These are phyloP conservation scores for Colletotrichum sp. DNA, from an alignment of 2,329 filamentous ascomycete genomes.

Conservation along the genomic window DNA sequence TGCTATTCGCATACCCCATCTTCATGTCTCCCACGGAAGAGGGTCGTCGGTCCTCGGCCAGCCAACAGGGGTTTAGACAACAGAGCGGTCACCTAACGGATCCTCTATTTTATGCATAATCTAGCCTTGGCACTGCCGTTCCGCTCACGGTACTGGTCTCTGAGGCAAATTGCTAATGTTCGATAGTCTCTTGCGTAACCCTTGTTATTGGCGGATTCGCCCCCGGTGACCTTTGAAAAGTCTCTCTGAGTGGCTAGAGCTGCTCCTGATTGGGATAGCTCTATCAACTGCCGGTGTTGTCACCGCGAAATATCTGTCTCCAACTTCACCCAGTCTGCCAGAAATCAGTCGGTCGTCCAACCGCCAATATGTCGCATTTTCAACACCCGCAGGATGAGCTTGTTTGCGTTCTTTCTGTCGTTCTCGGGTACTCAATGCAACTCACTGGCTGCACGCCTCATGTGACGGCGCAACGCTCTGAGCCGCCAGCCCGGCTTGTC, in stretches of 20 bases:
- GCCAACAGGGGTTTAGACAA: not conserved
- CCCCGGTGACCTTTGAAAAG: not conserved
- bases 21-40: not conserved
- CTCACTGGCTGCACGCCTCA: not conserved
- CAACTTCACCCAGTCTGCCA: not conserved
- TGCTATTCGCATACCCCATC: not conserved
- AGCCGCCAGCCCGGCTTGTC: not conserved
- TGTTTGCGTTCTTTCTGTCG: not conserved
- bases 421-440: not conserved
- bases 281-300: not conserved
- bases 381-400: not conserved
- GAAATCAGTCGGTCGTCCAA: not conserved
- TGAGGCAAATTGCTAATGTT: not conserved
- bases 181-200: not conserved
- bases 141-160: not conserved
- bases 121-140: not conserved
- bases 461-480: not conserved
- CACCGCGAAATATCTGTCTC: not conserved
- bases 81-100: not conserved
- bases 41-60: not conserved
- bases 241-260: not conserved
- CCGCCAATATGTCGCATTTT: not conserved
- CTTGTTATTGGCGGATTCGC: not conserved
- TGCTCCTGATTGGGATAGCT: not conserved
- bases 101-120: constrained; percentile 3